Evolutionary conservation across 140 eudicot genomes (phyloP).

Genomic region (Senecio squalidus): DNA sequence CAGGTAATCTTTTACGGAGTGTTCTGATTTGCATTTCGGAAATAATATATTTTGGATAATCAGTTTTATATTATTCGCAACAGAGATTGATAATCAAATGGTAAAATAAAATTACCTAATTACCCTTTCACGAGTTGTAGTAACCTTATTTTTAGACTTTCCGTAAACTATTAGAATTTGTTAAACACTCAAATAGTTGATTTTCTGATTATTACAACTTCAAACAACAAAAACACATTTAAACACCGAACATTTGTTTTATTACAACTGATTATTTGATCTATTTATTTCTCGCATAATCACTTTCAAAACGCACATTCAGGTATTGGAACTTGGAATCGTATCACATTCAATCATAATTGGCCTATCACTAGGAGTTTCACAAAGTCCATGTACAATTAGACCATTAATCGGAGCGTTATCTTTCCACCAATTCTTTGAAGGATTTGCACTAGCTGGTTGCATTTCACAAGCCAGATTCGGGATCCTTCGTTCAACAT

Average conservation of each 20-base stretch:
- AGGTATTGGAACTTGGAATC: conserved; percentile 89
- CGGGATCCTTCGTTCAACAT: conserved; percentile 33
- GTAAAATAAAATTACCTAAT: too few relatives aligned
- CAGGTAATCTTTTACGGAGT: conserved; percentile 38
- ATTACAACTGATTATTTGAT: background rate
- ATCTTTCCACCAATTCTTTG: conserved; percentile 87
- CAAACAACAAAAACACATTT: too few relatives aligned
- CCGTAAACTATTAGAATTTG: too few relatives aligned
- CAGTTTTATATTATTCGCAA: too few relatives aligned
- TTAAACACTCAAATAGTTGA: too few relatives aligned
- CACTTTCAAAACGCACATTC: conserved; percentile 3
- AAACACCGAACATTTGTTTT: background rate
- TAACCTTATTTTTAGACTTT: too few relatives aligned
- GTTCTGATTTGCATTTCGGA: background rate
- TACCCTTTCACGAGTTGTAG: too few relatives aligned
- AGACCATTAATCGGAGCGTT: conserved; percentile 70
- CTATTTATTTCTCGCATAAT: background rate
- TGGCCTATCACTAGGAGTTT: conserved; percentile 78
- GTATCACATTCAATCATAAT: conserved; percentile 82
- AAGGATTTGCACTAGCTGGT: conserved; percentile 92
- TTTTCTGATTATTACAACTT: too few relatives aligned
- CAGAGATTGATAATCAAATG: too few relatives aligned
- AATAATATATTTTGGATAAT: too few relatives aligned
- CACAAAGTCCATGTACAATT: conserved; percentile 83
- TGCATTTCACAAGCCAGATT: conserved; percentile 78